A percentile compares a stretch with the other conserved stretches of the same genome.
Conservation (phyloP, 805 yeast genomes). For the Candida succiphila region DNA sequence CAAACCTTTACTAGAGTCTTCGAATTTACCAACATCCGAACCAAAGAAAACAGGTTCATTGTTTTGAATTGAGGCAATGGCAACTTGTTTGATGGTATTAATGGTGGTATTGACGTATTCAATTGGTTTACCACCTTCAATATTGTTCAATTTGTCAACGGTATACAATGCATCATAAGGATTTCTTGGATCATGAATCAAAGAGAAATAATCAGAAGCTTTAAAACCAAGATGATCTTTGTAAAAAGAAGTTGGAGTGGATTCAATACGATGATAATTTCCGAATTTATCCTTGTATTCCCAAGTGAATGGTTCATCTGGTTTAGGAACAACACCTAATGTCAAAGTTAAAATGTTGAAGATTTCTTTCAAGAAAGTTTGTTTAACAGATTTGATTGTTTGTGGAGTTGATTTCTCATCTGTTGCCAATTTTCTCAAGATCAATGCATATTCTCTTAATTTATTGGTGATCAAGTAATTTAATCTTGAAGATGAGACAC, state of each 20-base stretch:
- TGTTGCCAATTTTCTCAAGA: constrained; percentile 42
- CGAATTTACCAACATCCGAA: constrained; percentile 74
- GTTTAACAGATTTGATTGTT: constrained; percentile 16
- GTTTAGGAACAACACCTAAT: constrained; percentile 73
- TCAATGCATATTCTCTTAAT: constrained; percentile 69
- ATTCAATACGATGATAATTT: constrained; percentile 36
- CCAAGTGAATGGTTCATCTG: constrained; percentile 59
- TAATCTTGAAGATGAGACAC: constrained; percentile 43
- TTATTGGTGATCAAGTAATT: constrained; percentile 61
- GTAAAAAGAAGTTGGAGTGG: constrained; percentile 65
- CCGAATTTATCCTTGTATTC: constrained; percentile 69
- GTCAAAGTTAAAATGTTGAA: constrained; percentile 60
- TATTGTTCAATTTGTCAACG: constrained; percentile 70
- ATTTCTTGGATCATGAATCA: constrained; percentile 81
- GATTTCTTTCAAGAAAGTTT: constrained; percentile 45
- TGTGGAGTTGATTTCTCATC: constrained; percentile 26
- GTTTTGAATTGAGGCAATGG: constrained; percentile 57
- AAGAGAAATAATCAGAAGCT: constrained; percentile 46
- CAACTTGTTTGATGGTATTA: constrained; percentile 46
- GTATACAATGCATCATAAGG: constrained; percentile 54
- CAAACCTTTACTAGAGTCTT: constrained; percentile 51
- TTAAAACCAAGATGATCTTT: constrained; percentile 42
- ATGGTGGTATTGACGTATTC: constrained; percentile 66
- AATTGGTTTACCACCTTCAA: constrained; percentile 63
- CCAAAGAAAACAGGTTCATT: constrained; percentile 85